Percentiles rank a stretch among this genome's conserved stretches.
These are phyloP conservation scores for Bacterosira constricta DNA, from an alignment of 108 stramenopile genomes.

Conservation along the genomic window DNA sequence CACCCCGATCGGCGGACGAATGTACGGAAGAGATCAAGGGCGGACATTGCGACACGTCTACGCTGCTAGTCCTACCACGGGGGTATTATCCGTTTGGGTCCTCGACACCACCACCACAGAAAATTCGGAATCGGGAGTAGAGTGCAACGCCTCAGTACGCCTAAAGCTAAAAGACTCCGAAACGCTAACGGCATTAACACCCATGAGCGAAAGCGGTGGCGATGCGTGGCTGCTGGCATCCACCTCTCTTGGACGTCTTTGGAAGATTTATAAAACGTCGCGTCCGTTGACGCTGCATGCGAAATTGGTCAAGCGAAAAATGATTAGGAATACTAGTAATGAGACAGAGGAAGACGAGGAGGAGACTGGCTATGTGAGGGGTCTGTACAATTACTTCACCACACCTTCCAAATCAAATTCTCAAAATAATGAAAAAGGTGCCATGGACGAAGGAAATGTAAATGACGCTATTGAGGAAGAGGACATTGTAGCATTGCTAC, in stretches of 20 bases:
- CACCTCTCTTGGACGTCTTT: conserved; percentile 8
- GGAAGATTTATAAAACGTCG: conserved; percentile 24
- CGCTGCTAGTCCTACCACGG: conserved; percentile 15
- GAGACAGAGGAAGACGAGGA: not conserved
- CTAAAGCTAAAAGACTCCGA: conserved; percentile 13
- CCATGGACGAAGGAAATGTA: not conserved
- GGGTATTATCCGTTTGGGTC: conserved; percentile 17
- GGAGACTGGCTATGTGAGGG: conserved; percentile 11
- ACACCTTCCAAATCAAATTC: conserved; percentile 33
- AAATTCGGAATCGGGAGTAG: not conserved
- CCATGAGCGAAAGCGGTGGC: not conserved
- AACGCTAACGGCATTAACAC: not conserved
- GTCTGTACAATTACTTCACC: conserved; percentile 24
- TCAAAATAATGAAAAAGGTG: not conserved
- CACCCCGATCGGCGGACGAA: not conserved
- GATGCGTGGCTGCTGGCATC: conserved; percentile 9
- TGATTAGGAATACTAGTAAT: not conserved
- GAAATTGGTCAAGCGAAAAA: conserved; percentile 4
- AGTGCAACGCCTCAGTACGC: conserved; percentile 22
- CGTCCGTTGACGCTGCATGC: conserved; percentile 30
- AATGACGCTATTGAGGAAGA: not conserved
- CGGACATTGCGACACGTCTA: conserved; percentile 2
- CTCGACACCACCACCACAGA: not conserved
- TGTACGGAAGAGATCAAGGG: not conserved
- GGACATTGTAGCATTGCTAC: conserved; percentile 16